A percentile compares a stretch with the other conserved stretches of the same genome.
Evolutionary conservation across 257 asterid species (phyloP).

Genomic region (Phtheirospermum japonicum): DNA sequence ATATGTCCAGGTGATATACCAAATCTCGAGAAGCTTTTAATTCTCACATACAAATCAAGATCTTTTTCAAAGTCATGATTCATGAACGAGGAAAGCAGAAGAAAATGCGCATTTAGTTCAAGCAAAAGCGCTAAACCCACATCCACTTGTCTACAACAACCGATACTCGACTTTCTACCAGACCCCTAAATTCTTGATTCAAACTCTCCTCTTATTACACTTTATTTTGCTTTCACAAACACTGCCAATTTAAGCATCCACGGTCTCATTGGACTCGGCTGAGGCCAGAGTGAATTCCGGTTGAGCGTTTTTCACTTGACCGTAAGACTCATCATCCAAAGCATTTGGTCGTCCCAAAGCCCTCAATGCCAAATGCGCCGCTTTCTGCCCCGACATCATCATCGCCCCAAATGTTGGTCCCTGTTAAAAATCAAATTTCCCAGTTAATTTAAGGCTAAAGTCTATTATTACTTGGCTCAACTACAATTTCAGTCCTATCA

Average conservation of each 20-base stretch:
- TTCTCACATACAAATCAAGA: no score
- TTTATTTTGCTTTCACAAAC: neutral
- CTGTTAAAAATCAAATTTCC: slow-evolving; percentile 30
- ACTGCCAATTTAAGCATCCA: slow-evolving; percentile 37
- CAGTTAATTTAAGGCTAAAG: neutral
- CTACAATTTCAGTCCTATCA: neutral
- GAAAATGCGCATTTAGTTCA: no score
- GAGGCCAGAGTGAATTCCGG: slow-evolving; percentile 66
- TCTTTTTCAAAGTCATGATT: no score
- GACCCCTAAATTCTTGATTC: no score
- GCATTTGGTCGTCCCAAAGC: slow-evolving; percentile 72
- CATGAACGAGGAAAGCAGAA: no score
- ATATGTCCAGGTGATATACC: no score
- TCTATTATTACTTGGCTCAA: neutral
- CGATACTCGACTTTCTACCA: no score
- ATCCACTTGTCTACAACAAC: no score
- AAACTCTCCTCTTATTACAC: no score
- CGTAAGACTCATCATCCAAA: slow-evolving; percentile 39
- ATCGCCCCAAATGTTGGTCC: slow-evolving; percentile 94
- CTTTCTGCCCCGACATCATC: slow-evolving; percentile 93
- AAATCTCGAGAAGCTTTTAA: no score
- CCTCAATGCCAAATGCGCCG: slow-evolving; percentile 87
- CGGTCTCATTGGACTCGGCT: slow-evolving; percentile 38
- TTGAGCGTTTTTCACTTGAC: slow-evolving; percentile 17
- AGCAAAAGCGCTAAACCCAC: no score